phyloP scores from a whole-genome alignment of 2,329 filamentous ascomycete species.

The Didymella sp. region DNA sequence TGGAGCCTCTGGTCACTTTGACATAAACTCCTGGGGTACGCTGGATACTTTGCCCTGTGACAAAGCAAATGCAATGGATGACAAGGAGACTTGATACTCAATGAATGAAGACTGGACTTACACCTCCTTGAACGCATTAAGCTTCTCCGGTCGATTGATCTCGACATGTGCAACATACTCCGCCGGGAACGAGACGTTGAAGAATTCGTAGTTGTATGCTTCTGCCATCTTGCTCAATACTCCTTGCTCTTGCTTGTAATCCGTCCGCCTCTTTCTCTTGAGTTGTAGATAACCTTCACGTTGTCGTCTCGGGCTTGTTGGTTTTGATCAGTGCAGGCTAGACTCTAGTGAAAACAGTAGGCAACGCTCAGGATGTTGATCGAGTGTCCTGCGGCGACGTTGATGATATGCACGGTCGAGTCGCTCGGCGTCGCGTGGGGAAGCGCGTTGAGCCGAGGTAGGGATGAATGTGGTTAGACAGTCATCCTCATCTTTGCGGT shows the following conservation, averaged over 20 bases:
- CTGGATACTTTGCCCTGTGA: too few species aligned
- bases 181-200: conserved; percentile 74
- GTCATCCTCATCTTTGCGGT: too few species aligned
- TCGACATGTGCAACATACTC: conserved; percentile 87
- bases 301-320: too few species aligned
- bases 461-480: conserved; percentile 18
- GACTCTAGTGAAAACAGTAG: background rate
- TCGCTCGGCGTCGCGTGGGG: conserved; percentile 25
- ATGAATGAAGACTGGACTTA: conserved; percentile 53
- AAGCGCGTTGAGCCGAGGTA: conserved; percentile 19
- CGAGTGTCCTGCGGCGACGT: background rate
- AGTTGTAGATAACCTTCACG: too few species aligned
- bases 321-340: too few species aligned
- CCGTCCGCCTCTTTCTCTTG: too few species aligned
- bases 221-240: conserved; percentile 32
- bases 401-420: conserved; percentile 25
- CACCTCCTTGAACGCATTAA: conserved; percentile 84
- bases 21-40: too few species aligned
- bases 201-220: conserved; percentile 65
- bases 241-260: conserved; percentile 24
- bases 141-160: conserved; percentile 84
- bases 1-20: too few species aligned
- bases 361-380: background rate
- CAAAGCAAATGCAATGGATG: too few species aligned
- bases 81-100: too few species aligned